Conservation (phyloP, 768 basidiomycete genomes). For the Amanita fuliginea region DNA sequence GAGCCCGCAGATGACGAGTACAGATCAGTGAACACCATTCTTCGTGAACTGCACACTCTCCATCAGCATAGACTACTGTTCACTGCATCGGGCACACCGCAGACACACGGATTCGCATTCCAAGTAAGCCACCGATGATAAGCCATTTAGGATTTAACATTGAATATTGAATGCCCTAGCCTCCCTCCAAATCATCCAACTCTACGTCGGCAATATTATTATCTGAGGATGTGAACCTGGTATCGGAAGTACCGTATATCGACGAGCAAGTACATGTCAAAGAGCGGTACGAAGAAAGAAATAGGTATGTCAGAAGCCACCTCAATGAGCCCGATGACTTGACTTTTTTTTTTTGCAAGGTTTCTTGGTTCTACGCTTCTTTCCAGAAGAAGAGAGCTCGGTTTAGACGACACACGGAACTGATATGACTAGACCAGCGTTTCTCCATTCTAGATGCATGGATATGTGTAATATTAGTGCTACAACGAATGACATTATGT, state of each 20-base stretch:
- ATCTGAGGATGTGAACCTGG: background rate
- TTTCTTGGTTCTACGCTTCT: conserved; percentile 52
- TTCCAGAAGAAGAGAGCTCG: conserved; percentile 38
- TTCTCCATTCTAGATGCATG: background rate
- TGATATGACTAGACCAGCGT: background rate
- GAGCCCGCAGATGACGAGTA: conserved; percentile 25
- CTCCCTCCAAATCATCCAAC: background rate
- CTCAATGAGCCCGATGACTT: background rate
- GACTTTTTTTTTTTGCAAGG: conserved; percentile 1
- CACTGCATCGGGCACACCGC: conserved; percentile 1
- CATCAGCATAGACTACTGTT: conserved; percentile 53
- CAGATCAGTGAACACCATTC: conserved; percentile 48
- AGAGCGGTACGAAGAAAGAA: conserved; percentile 50
- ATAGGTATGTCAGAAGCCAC: conserved; percentile 32
- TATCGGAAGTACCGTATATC: conserved; percentile 6
- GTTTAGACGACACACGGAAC: background rate
- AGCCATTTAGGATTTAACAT: no score
- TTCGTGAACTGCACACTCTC: conserved; percentile 61
- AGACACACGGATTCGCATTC: background rate
- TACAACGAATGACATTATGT: background rate
- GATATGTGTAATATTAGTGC: background rate
- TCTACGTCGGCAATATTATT: background rate
- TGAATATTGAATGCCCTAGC: background rate
- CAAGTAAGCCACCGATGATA: background rate
- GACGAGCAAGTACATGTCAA: conserved; percentile 38